Percentiles rank a stretch among this genome's conserved stretches.
Conservation (phyloP, 2,329 filamentous ascomycete genomes). For the Claviceps arundinis region DNA sequence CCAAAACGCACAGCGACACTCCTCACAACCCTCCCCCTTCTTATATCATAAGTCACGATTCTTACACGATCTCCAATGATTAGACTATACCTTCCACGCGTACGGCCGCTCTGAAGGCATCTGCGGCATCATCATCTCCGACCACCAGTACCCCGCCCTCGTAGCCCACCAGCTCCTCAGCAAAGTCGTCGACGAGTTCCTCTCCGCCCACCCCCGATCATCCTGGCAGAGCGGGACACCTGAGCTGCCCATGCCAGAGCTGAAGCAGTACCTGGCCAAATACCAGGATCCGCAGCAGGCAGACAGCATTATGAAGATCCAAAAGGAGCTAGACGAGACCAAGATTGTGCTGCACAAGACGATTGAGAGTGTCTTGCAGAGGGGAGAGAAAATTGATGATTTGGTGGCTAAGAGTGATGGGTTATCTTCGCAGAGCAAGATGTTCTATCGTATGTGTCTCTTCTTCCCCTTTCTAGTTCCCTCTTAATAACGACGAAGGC, state of each 20-base stretch:
- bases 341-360: conserved; percentile 97
- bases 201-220: conserved; percentile 58
- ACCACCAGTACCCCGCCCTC: conserved; percentile 60
- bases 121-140: conserved; percentile 64
- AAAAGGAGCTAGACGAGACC: conserved; percentile 92
- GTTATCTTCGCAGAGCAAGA: conserved; percentile 84
- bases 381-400: conserved; percentile 93
- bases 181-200: conserved; percentile 80
- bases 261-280: conserved; percentile 60
- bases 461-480: neutral
- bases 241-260: conserved; percentile 51
- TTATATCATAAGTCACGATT: neutral
- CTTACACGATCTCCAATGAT: neutral
- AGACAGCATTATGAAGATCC: conserved; percentile 89
- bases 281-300: conserved; percentile 84
- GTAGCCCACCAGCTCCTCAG: conserved; percentile 78
- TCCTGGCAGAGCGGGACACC: conserved; percentile 46
- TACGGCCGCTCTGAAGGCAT: conserved; percentile 64
- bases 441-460: conserved; percentile 69
- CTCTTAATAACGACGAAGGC: too few relatives aligned
- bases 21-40: too few relatives aligned
- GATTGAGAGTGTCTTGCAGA: conserved; percentile 73
- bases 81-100: conserved; percentile 62
- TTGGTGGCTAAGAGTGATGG: conserved; percentile 88
- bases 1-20: neutral